Evolutionary conservation across 2,329 filamentous ascomycete species (phyloP), one percentile per base, ranked within the genome.

Genomic region (Alternaria ethzedia): DNA sequence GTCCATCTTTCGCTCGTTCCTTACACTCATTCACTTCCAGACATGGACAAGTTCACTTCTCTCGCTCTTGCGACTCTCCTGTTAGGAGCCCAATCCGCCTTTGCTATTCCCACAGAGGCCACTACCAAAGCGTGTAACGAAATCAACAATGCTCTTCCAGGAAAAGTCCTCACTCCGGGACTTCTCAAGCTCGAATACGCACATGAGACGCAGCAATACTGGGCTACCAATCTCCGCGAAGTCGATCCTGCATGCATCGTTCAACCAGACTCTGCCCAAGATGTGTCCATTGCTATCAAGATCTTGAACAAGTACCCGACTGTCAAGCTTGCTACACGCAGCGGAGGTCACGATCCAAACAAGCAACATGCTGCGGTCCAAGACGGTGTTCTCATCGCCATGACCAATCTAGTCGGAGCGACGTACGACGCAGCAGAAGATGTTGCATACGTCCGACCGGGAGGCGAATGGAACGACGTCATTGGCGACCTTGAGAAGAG

Each of bases 401-500:
- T 78, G 67, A 72, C 73, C 50, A 72, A 80, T 21, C 63, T 82
- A 54, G 67, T 63, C 13, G 80, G 78, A 23, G 75, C 76, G 13
- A 79, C 72, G 15, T 80, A 80, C 36, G 78, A 80, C 50, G 71
- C 70, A 3, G 65, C 60, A 7, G 77, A 74, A n/a, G 65, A 67
- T 26, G 65, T 82, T 11, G 79, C 81, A 5, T 77, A 74, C 54
- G 78, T 82, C 15, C 79, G 77, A 58, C 79, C 80, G 1, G 80
- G 80, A 26, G 79, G 79, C 23, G 75, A 80, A 61, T 82, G 79
- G 79, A 79, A 80, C 56, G 77, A 81, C 61, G 79, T 81, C 5
- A 74, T 80, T 44, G 69, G 72, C 3, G 69, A 72, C 6, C 67
- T 82, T 26, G 75, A 75, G n/a, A 64, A 75, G 17, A 67, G 73